Conservation (phyloP, 2,329 filamentous ascomycete species). For the Calonectria pteridis region DNA sequence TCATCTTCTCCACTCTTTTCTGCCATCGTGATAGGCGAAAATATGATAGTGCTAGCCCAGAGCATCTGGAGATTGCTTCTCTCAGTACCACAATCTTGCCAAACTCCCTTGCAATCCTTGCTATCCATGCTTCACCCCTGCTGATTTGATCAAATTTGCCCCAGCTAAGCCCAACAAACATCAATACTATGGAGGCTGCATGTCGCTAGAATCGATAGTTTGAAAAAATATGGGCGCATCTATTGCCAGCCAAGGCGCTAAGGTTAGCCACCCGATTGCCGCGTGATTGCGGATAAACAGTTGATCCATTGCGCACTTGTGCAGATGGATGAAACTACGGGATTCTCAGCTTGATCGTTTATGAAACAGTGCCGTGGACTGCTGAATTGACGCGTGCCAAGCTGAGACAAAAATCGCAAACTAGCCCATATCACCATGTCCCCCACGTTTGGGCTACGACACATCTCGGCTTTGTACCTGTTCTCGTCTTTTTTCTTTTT, state of each 20-base stretch:
- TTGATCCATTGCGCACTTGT: not conserved
- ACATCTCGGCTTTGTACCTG: not conserved
- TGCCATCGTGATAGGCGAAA: not conserved
- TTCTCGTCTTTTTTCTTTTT: not conserved
- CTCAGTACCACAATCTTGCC: not conserved
- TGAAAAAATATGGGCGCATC: no score
- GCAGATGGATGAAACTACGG: not conserved
- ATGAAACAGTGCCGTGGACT: not conserved
- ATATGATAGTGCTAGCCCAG: not conserved
- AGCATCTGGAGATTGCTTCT: not conserved
- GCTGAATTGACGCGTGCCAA: not conserved
- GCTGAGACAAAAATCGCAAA: not conserved
- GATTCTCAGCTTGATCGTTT: not conserved
- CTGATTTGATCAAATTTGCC: not conserved
- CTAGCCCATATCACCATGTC: not conserved
- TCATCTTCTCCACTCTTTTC: not conserved
- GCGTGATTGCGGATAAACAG: not conserved
- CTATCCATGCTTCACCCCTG: not conserved
- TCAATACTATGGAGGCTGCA: no score
- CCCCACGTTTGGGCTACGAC: not conserved
- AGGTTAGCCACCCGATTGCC: not conserved
- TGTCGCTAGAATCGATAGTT: not conserved
- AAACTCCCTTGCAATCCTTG: not conserved
- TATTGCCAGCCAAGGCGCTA: not conserved
- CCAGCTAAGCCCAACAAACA: no score